Base-by-base conservation (phyloP, 139 green algal species). In the Asterochloris sp. region DNA sequence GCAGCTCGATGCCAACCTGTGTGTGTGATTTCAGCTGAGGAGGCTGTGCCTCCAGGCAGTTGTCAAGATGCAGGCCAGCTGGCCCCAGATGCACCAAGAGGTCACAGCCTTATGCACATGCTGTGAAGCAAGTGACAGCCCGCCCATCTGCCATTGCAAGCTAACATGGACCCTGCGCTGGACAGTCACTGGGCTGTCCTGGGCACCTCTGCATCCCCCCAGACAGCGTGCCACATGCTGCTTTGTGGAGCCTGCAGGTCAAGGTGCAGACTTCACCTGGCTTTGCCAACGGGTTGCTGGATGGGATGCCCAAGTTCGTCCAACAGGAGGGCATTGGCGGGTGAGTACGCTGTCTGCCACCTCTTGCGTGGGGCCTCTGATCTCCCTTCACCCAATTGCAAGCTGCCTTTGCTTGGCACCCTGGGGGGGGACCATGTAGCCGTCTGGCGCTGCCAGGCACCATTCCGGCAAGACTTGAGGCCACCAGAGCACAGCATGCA, bases 181-280 rank as follows among this genome's bases (percentile, higher is more conserved):
- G n/a, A 16, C 13, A 74, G 62, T 54, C 21, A 67, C 74, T n/a
- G 28, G 23, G 61, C 29, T 27, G 21, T 24, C 62, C 16, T 16
- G 28, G 63, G 78, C 0, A 74, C 62, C 61, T 11, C 76, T 80
- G 21, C 10, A 21, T 23, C 2, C 26, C 14, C n/a, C 24, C 26
- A 16, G 1, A n/a, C n/a, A n/a, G 71, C 28, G 8, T 24, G 15
- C 28, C 12, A 74, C 12, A 26, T 74, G 77, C n/a, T 17, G 77
- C 1, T 27, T 28, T 63, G 11, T 62, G 24, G 21, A 71, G 1
- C 66, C 16, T 80, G 69, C 88, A 96, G 92, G 94, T 98, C 81
- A 96, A 96, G 89, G 94, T 98, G 54, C 95, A 98, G 90, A 98
- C 95, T 0, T 87, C 91, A 47, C 94, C 95, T 15, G 95, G 94